phyloP scores from a whole-genome alignment of 345 rosid species.

The Populus tremula region DNA sequence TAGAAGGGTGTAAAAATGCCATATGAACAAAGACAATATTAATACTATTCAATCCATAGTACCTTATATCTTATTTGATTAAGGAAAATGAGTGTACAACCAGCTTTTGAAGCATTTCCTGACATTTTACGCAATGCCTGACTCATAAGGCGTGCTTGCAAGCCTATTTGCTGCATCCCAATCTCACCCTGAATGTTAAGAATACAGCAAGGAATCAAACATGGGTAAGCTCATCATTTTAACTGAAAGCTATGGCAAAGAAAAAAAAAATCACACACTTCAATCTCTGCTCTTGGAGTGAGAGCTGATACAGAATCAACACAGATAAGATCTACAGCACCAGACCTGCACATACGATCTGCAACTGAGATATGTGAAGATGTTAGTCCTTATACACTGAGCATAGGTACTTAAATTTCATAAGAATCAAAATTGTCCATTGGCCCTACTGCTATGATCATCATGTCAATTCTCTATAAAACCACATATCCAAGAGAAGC shows the following conservation, averaged over 20 bases:
- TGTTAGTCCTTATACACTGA: slow-evolving; percentile 21
- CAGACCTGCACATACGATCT: slow-evolving; percentile 98
- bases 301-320: slow-evolving; percentile 97
- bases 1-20: background rate
- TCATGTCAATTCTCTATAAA: slow-evolving; percentile 5
- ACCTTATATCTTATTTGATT: slow-evolving; percentile 97
- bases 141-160: slow-evolving; percentile 99
- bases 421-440: background rate
- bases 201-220: slow-evolving; percentile 11
- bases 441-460: background rate
- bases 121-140: slow-evolving; percentile 99
- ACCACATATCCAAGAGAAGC: background rate
- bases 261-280: slow-evolving; percentile 44
- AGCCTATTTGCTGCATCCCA: slow-evolving; percentile 98
- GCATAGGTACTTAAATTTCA: background rate
- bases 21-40: no score
- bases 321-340: slow-evolving; percentile 90
- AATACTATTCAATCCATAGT: slow-evolving; percentile 4
- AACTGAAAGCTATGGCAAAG: background rate
- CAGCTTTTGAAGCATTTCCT: slow-evolving; percentile 99
- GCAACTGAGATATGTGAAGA: slow-evolving; percentile 56
- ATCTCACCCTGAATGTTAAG: slow-evolving; percentile 69
- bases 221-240: slow-evolving; percentile 6
- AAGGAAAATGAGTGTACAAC: slow-evolving; percentile 88
- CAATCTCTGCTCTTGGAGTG: slow-evolving; percentile 97